These are phyloP conservation scores for Austroboletus eburneus DNA, from an alignment of 768 basidiomycete species.

Conservation along the genomic window DNA sequence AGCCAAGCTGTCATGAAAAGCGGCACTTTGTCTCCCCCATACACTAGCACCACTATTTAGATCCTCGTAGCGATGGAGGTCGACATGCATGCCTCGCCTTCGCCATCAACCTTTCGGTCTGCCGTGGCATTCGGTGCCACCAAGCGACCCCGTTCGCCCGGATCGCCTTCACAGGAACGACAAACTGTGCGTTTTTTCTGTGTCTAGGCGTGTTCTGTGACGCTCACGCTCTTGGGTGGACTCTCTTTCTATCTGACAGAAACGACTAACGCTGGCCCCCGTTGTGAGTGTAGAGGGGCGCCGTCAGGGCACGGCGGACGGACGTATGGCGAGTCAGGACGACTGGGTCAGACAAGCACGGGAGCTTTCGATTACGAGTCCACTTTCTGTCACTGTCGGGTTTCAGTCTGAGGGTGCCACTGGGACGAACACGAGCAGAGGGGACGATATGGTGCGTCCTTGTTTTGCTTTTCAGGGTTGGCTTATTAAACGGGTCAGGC, in stretches of 20 bases:
- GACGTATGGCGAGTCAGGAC: slow-evolving; percentile 42
- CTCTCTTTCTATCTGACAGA: slow-evolving; percentile 48
- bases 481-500: too few relatives aligned
- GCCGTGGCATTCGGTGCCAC: slow-evolving; percentile 28
- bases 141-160: slow-evolving; percentile 63
- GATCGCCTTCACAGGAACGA: slow-evolving; percentile 45
- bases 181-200: slow-evolving; percentile 41
- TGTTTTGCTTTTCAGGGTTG: too few relatives aligned
- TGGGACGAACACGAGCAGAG: too few relatives aligned
- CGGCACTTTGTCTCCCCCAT: slow-evolving; percentile 1
- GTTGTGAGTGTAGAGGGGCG: slow-evolving; percentile 16
- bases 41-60: background rate
- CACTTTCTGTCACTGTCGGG: slow-evolving; percentile 16
- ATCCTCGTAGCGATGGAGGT: slow-evolving; percentile 44
- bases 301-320: too few relatives aligned
- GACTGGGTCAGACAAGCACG: slow-evolving; percentile 76
- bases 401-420: slow-evolving; percentile 4
- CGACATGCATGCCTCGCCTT: slow-evolving; percentile 42
- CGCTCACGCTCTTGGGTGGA: background rate
- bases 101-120: slow-evolving; percentile 37
- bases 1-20: background rate
- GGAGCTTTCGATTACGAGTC: slow-evolving; percentile 51
- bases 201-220: background rate
- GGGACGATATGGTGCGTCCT: too few relatives aligned
- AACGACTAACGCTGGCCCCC: slow-evolving; percentile 49